Percentiles rank a stretch among this genome's conserved stretches.
phyloP scores from a whole-genome alignment of 1,284 basidiomycete species.

The Cerrena zonata region DNA sequence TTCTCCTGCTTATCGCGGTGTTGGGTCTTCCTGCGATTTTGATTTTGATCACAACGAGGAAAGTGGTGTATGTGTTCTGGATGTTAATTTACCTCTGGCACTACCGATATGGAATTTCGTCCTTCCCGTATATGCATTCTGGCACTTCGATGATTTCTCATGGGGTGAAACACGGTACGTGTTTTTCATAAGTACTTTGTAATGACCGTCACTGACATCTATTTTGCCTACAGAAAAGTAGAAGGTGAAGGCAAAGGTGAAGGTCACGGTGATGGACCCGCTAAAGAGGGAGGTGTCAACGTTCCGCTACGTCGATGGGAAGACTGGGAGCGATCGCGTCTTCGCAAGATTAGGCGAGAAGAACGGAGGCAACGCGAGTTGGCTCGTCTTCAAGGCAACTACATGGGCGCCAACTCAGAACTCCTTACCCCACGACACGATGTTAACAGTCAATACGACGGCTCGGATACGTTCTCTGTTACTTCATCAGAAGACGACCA shows the following conservation, averaged over 20 bases:
- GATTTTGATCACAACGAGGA: slow-evolving; percentile 90
- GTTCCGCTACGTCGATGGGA: slow-evolving; percentile 95
- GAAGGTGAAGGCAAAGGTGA: slow-evolving; percentile 80
- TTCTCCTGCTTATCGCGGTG: slow-evolving; percentile 84
- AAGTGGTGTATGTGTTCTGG: slow-evolving; percentile 95
- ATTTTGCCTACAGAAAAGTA: slow-evolving; percentile 66
- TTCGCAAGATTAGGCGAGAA: slow-evolving; percentile 87
- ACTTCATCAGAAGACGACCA: slow-evolving; percentile 88
- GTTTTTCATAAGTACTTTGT: no score
- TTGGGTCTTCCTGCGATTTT: slow-evolving; percentile 90
- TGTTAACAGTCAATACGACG: slow-evolving; percentile 59
- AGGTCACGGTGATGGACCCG: slow-evolving; percentile 68
- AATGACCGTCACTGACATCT: background rate
- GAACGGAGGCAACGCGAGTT: slow-evolving; percentile 79
- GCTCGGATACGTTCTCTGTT: slow-evolving; percentile 72
- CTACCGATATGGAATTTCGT: slow-evolving; percentile 95
- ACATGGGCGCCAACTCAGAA: slow-evolving; percentile 56
- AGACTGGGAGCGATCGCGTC: slow-evolving; percentile 96
- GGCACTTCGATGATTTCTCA: slow-evolving; percentile 99
- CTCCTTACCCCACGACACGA: slow-evolving; percentile 52
- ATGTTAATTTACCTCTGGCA: slow-evolving; percentile 93
- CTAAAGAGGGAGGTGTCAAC: slow-evolving; percentile 49
- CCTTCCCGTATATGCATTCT: slow-evolving; percentile 91
- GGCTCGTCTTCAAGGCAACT: slow-evolving; percentile 69
- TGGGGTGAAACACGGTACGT: slow-evolving; percentile 94